Evolutionary conservation across 371 early-diverging fungal species (phyloP).

Genomic region (Conidiobolus incongruus): DNA sequence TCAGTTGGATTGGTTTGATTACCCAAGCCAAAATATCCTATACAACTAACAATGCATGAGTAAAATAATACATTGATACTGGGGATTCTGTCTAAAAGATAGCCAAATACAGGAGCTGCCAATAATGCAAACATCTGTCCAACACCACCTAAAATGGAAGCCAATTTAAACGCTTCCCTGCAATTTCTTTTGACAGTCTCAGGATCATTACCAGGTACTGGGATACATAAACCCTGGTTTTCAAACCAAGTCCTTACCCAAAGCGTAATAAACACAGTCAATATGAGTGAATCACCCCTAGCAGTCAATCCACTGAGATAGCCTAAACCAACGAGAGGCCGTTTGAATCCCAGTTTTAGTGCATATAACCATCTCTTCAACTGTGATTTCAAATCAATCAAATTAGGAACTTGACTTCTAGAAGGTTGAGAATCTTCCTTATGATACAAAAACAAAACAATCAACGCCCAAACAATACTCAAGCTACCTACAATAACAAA

Average conservation of each 20-base stretch:
- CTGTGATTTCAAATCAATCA: too few species aligned
- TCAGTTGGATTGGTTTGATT: constrained; percentile 26
- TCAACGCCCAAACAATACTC: too few species aligned
- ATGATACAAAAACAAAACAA: too few species aligned
- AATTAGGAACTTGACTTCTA: too few species aligned
- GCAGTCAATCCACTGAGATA: too few species aligned
- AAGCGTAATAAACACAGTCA: constrained; percentile 42
- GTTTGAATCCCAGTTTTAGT: too few species aligned
- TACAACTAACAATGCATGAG: constrained; percentile 25
- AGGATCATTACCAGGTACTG: too few species aligned
- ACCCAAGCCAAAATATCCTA: constrained; percentile 32
- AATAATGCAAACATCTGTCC: constrained; percentile 44
- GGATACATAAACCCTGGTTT: constrained; percentile 22
- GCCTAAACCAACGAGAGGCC: too few species aligned
- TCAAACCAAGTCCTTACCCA: constrained; percentile 44
- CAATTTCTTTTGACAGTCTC: constrained; percentile 12
- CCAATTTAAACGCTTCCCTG: constrained; percentile 10
- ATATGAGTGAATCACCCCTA: constrained; percentile 48
- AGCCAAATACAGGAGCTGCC: constrained; percentile 37
- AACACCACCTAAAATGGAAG: constrained; percentile 22
- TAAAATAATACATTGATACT: constrained; percentile 21
- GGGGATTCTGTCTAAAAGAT: constrained; percentile 16
- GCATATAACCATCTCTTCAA: too few species aligned
- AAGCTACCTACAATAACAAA: too few species aligned
- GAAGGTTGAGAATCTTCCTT: too few species aligned